Base-by-base conservation (phyloP, 345 rosid genomes). In the Hibiscus mutabilis region DNA sequence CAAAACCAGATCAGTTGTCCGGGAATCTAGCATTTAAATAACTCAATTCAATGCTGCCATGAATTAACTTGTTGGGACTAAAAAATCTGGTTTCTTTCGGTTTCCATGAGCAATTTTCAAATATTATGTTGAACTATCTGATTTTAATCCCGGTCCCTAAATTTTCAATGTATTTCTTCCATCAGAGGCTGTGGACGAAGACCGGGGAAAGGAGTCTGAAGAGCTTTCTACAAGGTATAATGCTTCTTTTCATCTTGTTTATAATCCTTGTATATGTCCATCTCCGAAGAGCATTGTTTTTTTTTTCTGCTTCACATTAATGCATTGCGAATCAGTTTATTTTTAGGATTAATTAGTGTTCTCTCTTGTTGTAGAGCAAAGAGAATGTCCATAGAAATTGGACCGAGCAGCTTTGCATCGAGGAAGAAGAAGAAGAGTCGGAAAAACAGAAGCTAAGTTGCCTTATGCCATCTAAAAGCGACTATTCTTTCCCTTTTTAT, bases 401-500 rank as follows among this genome's bases (percentile, higher is more conserved):
- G 91, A 75, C 88, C 94, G 16, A 84, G 90, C 78, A 81, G 86
- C 83, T 83, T 79, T 82, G 90, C 91, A 49, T 82, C 91, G 0
- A 86, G 89, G 80, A 94, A 91, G 87, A 94, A 91, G 87, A 94
- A 90, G 85, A 94, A 87, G 84, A 82, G 81, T 65, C 88, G 71
- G 80, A 88, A 81, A 75, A 67, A 76, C 35, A 49, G 65, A 0
- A 49, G 68, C 21, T 76, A 69, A 47, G 53, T 12, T 66, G 56
- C 40, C 3, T 2, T 55, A 16, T 44, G 66, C 60, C 3, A 6
- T 65, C 18, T 31, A 53, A 31, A 72, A 16, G 44, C 12, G 12
- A 56, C 6, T 2, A 25, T 59, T 71, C 47, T 16, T 51, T 42
- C 14, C 3, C 13, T 10, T 42, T 42, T 42, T 42, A 11, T 42